Evolutionary conservation across 2,329 filamentous ascomycete species (phyloP), one percentile per base, ranked within the genome.

Genomic region (Sclerotiophoma versabilis): DNA sequence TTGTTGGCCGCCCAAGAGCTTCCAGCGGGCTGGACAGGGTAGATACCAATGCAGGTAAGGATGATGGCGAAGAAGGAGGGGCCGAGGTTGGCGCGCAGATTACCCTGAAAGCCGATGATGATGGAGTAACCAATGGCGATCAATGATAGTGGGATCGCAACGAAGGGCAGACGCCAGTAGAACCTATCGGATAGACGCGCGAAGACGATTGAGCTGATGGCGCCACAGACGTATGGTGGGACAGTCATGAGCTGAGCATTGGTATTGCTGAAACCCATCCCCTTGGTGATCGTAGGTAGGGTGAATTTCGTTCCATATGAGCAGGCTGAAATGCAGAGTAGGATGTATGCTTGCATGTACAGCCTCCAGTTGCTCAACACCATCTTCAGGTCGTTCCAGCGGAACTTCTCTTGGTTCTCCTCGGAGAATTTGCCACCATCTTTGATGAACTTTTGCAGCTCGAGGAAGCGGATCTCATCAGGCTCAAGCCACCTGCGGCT

Each of bases 41-140:
- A 74, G 44, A 73, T 69, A 23, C 77, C 75, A 9, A 76, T 69
- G 25, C 71, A 79, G 0, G 79, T 75, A 4, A 82, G 61, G 32
- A 75, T 77, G 25, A 81, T 74, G 0, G 74, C 77, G 42, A 80
- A 79, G 55, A 79, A 80, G 46, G 76, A 76, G 0, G 76, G 60
- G 0, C 70, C 75, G 15, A 81, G 71, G 46, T 80, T 79, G 20
- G 73, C 54, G 17, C 71, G 56, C 19, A 79, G 74, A 10, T 76
- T 60, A 4, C 63, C 74, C 27, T 74, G 71, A 15, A 77, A 76
- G 1, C 80, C 74, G 11, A 79, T 75, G 11, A 77, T 74, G 39
- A 69, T 33, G 9, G 64, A 49, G 36, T 68, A 69, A 5, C 62
- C 66, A 23, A 67, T 63, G 26, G 62, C 62, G 43, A 68, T 62